Conservation (phyloP, 371 early-diverging fungal genomes). For the Apophysomyces trapeziformis region DNA sequence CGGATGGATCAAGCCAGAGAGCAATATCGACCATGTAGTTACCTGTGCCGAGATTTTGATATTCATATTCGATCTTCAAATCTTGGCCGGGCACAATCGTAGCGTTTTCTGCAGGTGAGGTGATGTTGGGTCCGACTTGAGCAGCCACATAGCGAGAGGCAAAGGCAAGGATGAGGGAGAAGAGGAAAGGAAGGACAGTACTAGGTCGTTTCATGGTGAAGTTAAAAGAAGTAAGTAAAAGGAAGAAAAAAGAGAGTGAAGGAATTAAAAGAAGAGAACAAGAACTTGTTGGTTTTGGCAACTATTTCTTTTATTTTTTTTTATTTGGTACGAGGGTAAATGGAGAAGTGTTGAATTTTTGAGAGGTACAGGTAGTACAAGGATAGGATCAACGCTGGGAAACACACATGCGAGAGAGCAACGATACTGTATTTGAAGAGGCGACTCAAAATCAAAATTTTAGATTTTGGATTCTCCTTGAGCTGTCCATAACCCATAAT, state of each 20-base stretch:
- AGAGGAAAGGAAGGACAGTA: not conserved
- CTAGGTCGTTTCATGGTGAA: not conserved
- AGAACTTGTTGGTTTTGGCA: not conserved
- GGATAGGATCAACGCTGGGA: not conserved
- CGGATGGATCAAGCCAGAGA: slow-evolving; percentile 33
- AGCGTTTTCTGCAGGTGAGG: slow-evolving; percentile 30
- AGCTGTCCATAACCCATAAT: slow-evolving; percentile 56
- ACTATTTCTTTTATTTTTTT: slow-evolving; percentile 1
- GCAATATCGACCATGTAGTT: slow-evolving; percentile 33
- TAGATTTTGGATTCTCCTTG: slow-evolving; percentile 29
- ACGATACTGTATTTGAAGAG: not conserved
- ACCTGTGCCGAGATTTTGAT: slow-evolving; percentile 46
- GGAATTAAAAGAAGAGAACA: not conserved
- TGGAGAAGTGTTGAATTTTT: no score
- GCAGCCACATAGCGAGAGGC: slow-evolving; percentile 18
- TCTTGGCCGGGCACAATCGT: slow-evolving; percentile 36
- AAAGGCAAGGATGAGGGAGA: slow-evolving; percentile 7
- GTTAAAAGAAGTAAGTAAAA: not conserved
- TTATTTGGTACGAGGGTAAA: not conserved
- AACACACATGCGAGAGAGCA: not conserved
- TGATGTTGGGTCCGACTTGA: slow-evolving; percentile 40
- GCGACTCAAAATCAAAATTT: not conserved
- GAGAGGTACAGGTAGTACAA: not conserved
- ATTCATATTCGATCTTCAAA: slow-evolving; percentile 35
- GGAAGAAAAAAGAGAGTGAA: slow-evolving; percentile 7